phyloP scores from a whole-genome alignment of 257 asterid species.

The Buddleja alternifolia region DNA sequence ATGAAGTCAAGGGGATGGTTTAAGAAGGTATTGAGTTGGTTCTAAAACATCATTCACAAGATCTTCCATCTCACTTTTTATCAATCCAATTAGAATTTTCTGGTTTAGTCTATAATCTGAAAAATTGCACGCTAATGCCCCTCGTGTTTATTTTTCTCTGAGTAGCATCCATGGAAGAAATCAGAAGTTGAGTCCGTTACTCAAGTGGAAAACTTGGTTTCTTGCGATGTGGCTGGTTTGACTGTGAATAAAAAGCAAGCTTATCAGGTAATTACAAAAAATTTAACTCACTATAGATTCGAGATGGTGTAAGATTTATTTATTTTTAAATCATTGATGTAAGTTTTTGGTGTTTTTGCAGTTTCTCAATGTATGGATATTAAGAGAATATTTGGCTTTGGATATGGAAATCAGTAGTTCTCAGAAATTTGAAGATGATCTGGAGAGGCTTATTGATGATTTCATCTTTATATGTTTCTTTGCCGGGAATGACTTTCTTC shows the following conservation, averaged over 20 bases:
- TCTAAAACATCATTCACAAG: not conserved
- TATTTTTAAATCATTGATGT: not conserved
- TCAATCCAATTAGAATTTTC: not conserved
- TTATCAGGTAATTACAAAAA: conserved; percentile 32
- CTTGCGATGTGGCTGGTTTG: not conserved
- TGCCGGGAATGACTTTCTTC: conserved; percentile 70
- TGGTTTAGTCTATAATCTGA: not conserved
- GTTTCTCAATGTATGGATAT: conserved; percentile 55
- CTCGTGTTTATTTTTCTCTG: too few species aligned
- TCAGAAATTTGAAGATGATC: conserved; percentile 36
- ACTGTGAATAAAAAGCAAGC: not conserved
- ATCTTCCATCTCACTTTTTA: not conserved
- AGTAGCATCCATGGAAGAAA: conserved; percentile 5
- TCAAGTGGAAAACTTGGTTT: not conserved
- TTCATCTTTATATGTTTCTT: too few species aligned
- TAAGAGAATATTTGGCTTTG: conserved; percentile 58
- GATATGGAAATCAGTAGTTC: conserved; percentile 43
- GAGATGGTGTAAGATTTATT: not conserved
- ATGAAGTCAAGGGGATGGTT: too few species aligned
- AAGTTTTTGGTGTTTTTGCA: conserved; percentile 27
- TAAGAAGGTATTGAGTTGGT: not conserved
- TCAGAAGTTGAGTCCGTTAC: not conserved
- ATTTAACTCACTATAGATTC: not conserved
- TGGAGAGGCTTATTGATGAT: conserved; percentile 59
- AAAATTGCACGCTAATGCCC: not conserved